These are phyloP conservation scores for Purpureocillium takamizusanense DNA, from an alignment of 2,329 filamentous ascomycete species.

Conservation along the genomic window DNA sequence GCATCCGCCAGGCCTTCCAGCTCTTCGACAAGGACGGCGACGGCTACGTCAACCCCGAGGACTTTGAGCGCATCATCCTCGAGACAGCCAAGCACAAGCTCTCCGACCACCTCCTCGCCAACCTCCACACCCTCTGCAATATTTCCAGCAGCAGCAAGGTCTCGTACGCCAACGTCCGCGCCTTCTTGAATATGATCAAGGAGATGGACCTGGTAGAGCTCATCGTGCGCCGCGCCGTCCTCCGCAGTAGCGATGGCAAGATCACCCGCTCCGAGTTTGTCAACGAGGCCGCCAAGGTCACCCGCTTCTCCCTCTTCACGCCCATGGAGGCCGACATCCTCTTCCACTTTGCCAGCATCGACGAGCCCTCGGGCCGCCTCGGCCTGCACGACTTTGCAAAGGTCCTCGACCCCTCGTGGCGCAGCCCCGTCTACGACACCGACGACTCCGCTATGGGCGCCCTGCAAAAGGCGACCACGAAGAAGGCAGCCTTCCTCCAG, in stretches of 20 bases:
- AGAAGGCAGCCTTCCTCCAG: constrained; percentile 39
- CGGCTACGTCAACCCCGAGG: constrained; percentile 88
- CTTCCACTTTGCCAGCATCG: constrained; percentile 93
- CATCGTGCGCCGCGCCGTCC: constrained; percentile 78
- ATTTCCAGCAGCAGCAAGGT: constrained; percentile 88
- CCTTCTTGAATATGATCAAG: constrained; percentile 95
- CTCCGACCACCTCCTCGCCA: constrained; percentile 87
- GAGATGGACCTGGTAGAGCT: constrained; percentile 97
- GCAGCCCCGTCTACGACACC: constrained; percentile 46
- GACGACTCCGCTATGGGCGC: constrained; percentile 29
- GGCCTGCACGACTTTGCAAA: constrained; percentile 82
- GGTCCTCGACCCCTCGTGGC: constrained; percentile 90
- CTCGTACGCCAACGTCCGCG: constrained; percentile 93
- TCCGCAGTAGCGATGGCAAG: constrained; percentile 78
- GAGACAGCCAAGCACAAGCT: constrained; percentile 94
- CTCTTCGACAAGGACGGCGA: constrained; percentile 84
- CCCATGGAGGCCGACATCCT: constrained; percentile 98
- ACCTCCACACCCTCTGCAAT: constrained; percentile 89
- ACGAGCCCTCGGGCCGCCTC: constrained; percentile 79
- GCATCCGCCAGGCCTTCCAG: constrained; percentile 91
- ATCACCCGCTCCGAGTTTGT: constrained; percentile 92
- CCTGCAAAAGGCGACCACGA: constrained; percentile 26
- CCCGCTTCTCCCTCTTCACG: constrained; percentile 91
- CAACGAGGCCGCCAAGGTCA: constrained; percentile 84
- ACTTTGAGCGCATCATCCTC: constrained; percentile 93